phyloP scores from a whole-genome alignment of 2,329 filamentous ascomycete species.

The Aureobasidium sp. region DNA sequence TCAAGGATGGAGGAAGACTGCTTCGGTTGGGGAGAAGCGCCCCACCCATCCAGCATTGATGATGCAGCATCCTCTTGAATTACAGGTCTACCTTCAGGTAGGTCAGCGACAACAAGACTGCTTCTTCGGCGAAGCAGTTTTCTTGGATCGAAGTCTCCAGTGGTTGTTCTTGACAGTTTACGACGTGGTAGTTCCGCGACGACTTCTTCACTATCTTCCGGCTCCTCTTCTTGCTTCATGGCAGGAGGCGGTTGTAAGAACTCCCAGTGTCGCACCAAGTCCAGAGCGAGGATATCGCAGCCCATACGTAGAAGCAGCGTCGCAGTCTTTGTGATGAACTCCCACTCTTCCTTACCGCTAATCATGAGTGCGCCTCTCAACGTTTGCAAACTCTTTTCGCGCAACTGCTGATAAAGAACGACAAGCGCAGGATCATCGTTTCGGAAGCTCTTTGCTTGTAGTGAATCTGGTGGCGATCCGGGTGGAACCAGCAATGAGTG shows the following conservation, averaged over 20 bases:
- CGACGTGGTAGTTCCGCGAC: conserved; percentile 24
- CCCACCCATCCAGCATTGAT: conserved; percentile 30
- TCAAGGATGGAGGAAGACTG: conserved; percentile 35
- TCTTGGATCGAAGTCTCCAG: conserved; percentile 62
- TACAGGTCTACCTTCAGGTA: conserved; percentile 47
- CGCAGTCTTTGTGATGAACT: conserved; percentile 89
- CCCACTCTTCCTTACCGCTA: conserved; percentile 84
- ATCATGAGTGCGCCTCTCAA: conserved; percentile 87
- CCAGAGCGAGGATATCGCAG: conserved; percentile 88
- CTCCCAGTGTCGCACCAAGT: conserved; percentile 86
- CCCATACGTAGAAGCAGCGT: conserved; percentile 47
- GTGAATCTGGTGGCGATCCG: conserved; percentile 62
- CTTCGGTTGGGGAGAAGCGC: conserved; percentile 22
- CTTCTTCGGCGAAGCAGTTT: conserved; percentile 76
- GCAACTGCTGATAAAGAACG: conserved; percentile 86
- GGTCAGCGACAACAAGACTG: conserved; percentile 83
- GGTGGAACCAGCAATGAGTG: conserved; percentile 77
- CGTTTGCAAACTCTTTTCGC: conserved; percentile 84
- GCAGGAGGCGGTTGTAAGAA: conserved; percentile 50
- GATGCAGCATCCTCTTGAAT: conserved; percentile 39
- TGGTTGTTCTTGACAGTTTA: conserved; percentile 18
- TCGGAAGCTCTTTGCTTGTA: conserved; percentile 82
- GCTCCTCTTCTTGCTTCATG: conserved; percentile 11
- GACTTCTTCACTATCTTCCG: conserved; percentile 34
- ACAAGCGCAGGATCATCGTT: conserved; percentile 93